Evolutionary conservation across 2,329 filamentous ascomycete genomes (phyloP).

Genomic region (Ophiostoma himal-ulmi): DNA sequence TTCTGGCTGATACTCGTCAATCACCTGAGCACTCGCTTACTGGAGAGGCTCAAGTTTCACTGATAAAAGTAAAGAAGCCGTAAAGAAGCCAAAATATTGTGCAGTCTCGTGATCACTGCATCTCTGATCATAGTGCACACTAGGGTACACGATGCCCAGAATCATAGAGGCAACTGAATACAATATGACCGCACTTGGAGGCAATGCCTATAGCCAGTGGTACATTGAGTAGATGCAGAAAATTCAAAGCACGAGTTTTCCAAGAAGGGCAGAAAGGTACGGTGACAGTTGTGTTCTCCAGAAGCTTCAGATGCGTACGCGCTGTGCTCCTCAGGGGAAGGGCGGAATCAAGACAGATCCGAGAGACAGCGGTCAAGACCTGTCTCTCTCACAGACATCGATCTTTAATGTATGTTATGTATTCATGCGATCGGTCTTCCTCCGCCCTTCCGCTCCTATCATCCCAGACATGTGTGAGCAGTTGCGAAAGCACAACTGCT

Average conservation of each 20-base stretch:
- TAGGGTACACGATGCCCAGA: neutral
- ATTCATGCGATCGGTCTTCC: neutral
- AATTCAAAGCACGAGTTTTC: neutral
- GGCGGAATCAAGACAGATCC: neutral
- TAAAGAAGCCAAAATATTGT: neutral
- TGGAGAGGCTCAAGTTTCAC: neutral
- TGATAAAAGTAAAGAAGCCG: neutral
- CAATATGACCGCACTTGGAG: neutral
- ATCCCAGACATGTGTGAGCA: neutral
- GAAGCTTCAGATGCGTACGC: neutral
- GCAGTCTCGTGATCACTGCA: neutral
- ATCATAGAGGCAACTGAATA: neutral
- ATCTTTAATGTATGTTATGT: neutral
- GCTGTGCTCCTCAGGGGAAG: neutral
- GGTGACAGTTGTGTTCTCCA: neutral
- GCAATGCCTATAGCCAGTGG: neutral
- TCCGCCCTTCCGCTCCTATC: slow-evolving; percentile 4
- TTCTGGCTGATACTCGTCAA: neutral
- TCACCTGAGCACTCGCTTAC: neutral
- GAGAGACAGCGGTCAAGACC: neutral
- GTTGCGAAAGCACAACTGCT: neutral
- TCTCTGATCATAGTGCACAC: neutral
- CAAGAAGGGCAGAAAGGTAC: neutral
- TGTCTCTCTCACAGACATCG: neutral
- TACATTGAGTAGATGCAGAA: neutral